Percentiles rank a stretch among this genome's conserved stretches.
These are phyloP conservation scores for Phylloporus sp. DNA, from an alignment of 768 basidiomycete genomes.

Conservation along the genomic window DNA sequence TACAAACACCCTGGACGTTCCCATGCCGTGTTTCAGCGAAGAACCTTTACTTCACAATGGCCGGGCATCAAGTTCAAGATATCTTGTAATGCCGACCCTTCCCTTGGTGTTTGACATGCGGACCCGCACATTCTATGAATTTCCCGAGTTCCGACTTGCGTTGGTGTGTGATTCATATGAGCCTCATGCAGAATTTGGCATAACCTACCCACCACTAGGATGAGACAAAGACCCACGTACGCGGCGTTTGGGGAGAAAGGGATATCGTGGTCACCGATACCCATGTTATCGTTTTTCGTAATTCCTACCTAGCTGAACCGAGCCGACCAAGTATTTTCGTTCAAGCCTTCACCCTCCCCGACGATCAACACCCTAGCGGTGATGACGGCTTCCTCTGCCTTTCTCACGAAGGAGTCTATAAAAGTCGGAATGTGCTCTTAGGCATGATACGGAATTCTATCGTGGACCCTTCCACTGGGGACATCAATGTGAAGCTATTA, in stretches of 20 bases:
- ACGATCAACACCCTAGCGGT: not conserved
- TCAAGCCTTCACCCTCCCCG: not conserved
- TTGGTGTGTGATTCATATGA: not conserved
- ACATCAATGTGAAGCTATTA: not conserved
- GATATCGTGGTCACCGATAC: not conserved
- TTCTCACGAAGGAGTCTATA: not conserved
- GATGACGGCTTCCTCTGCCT: not conserved
- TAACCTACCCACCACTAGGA: no score
- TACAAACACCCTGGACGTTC: not conserved
- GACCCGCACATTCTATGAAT: not conserved
- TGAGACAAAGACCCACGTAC: no score
- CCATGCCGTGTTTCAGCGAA: no score
- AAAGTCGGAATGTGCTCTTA: accelerated
- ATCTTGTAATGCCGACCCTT: not conserved
- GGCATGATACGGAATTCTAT: not conserved
- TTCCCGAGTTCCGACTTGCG: not conserved
- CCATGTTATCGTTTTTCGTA: not conserved
- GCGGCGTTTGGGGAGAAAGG: no score
- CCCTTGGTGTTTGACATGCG: not conserved
- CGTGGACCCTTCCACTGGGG: not conserved
- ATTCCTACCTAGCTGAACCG: no score
- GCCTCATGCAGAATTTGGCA: no score
- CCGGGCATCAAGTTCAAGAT: not conserved
- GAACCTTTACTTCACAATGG: no score
- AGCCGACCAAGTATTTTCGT: no score